These are phyloP conservation scores for Lachnellula subtilissima DNA, from an alignment of 2,329 filamentous ascomycete species.

Conservation along the genomic window DNA sequence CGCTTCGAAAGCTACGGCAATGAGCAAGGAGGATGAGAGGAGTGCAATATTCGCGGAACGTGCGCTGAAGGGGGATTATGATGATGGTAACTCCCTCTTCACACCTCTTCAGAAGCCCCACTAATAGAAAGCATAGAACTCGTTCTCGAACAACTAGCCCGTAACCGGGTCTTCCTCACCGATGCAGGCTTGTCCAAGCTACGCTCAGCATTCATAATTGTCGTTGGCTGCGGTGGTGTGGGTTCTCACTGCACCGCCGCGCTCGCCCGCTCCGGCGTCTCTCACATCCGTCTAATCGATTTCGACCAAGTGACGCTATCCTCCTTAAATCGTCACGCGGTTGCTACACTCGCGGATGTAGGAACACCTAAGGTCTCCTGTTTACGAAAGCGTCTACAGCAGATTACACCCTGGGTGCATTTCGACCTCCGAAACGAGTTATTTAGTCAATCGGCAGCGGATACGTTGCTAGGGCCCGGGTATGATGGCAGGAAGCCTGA, in stretches of 20 bases:
- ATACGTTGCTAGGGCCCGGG: slow-evolving; percentile 64
- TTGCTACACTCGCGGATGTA: slow-evolving; percentile 90
- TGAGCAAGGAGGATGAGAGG: slow-evolving; percentile 57
- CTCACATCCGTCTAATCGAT: slow-evolving; percentile 83
- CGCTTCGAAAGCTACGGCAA: slow-evolving; percentile 20
- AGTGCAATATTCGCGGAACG: slow-evolving; percentile 54
- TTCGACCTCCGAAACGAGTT: slow-evolving; percentile 86
- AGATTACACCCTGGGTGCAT: slow-evolving; percentile 85
- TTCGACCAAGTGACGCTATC: slow-evolving; percentile 97
- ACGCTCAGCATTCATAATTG: slow-evolving; percentile 74
- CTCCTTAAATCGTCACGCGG: slow-evolving; percentile 90
- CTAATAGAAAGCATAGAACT: slow-evolving; percentile 55
- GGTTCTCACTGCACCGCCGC: slow-evolving; percentile 87
- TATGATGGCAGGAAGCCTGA: slow-evolving; percentile 60
- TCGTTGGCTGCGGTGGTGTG: slow-evolving; percentile 92
- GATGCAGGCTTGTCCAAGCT: slow-evolving; percentile 76
- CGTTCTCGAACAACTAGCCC: slow-evolving; percentile 88
- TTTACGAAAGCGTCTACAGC: slow-evolving; percentile 71
- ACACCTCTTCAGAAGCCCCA: neutral
- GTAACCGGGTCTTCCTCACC: slow-evolving; percentile 86
- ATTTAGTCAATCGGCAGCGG: slow-evolving; percentile 65
- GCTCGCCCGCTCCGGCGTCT: slow-evolving; percentile 82
- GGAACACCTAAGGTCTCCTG: slow-evolving; percentile 89
- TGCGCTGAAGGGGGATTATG: slow-evolving; percentile 59
- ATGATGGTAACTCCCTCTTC: slow-evolving; percentile 40